Conservation (phyloP, 352 stramenopile genomes). For the Peronospora farinosa region DNA sequence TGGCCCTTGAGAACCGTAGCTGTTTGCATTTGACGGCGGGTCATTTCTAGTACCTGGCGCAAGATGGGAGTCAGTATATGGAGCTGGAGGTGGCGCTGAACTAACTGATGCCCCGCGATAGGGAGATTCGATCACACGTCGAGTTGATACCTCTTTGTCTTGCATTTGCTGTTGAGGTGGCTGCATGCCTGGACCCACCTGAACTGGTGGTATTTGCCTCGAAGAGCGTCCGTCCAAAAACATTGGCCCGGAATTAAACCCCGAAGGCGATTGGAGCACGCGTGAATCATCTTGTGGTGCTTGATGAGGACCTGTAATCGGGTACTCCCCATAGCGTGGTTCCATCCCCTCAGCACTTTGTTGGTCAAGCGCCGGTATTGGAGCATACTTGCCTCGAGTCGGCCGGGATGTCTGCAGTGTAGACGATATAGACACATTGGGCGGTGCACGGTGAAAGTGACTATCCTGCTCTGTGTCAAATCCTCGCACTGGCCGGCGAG, state of each 20-base stretch:
- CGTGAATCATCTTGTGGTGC: slow-evolving; percentile 15
- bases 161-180: slow-evolving; percentile 19
- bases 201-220: slow-evolving; percentile 6
- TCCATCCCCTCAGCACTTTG: slow-evolving; percentile 5
- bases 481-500: slow-evolving; percentile 16
- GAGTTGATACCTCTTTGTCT: slow-evolving; percentile 10
- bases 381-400: slow-evolving; percentile 17
- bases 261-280: slow-evolving; percentile 11
- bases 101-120: slow-evolving; percentile 13
- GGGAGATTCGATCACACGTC: slow-evolving; percentile 17
- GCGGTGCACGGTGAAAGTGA: slow-evolving; percentile 21
- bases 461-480: slow-evolving; percentile 28
- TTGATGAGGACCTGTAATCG: slow-evolving; percentile 17
- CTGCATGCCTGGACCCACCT: slow-evolving; percentile 12
- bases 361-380: slow-evolving; percentile 10
- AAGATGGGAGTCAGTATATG: slow-evolving; percentile 16
- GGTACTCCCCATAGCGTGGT: slow-evolving; percentile 22
- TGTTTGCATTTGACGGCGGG: slow-evolving; percentile 7
- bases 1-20: slow-evolving; percentile 15
- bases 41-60: slow-evolving; percentile 15
- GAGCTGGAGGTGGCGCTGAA: slow-evolving; percentile 5
- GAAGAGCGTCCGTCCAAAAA: slow-evolving; percentile 21
- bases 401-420: slow-evolving; percentile 17
- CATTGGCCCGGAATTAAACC: slow-evolving; percentile 7
- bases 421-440: slow-evolving; percentile 13